These are phyloP conservation scores for Galerina sulciceps DNA, from an alignment of 768 basidiomycete genomes.

Conservation along the genomic window DNA sequence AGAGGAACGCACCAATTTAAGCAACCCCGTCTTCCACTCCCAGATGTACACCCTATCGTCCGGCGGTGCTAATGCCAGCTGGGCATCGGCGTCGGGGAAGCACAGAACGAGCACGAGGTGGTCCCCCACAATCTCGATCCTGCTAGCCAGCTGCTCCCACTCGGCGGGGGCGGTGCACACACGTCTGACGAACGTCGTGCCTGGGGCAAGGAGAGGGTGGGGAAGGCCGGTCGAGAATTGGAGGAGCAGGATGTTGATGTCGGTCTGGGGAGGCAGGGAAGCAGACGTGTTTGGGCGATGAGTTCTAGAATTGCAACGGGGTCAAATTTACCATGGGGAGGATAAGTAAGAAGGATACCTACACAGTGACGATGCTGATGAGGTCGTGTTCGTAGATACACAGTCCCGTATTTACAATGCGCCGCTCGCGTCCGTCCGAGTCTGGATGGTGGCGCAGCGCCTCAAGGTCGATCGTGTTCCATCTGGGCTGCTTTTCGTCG, in stretches of 20 bases:
- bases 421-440: constrained; percentile 15
- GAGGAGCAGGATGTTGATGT: constrained; percentile 29
- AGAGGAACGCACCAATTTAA: constrained; percentile 36
- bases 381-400: constrained; percentile 49
- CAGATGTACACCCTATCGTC: constrained; percentile 42
- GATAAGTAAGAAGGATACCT: constrained; percentile 19
- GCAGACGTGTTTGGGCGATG: not conserved
- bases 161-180: constrained; percentile 24
- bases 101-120: constrained; percentile 43
- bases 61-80: not conserved
- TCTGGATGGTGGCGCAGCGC: not conserved
- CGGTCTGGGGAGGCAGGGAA: not conserved
- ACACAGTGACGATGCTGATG: constrained; percentile 44
- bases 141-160: constrained; percentile 33
- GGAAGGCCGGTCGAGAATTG: constrained; percentile 39
- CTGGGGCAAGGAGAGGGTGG: constrained; percentile 32
- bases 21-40: constrained; percentile 45
- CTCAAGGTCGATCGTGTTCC: constrained; percentile 21
- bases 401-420: constrained; percentile 47
- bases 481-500: constrained; percentile 30
- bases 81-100: constrained; percentile 17
- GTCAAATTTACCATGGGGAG: too few relatives aligned
- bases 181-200: constrained; percentile 28
- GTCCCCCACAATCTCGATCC: constrained; percentile 51
- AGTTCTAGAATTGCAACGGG: not conserved